Evolutionary conservation across 2,329 filamentous ascomycete species (phyloP).

Genomic region (Acrocalymma vagum): DNA sequence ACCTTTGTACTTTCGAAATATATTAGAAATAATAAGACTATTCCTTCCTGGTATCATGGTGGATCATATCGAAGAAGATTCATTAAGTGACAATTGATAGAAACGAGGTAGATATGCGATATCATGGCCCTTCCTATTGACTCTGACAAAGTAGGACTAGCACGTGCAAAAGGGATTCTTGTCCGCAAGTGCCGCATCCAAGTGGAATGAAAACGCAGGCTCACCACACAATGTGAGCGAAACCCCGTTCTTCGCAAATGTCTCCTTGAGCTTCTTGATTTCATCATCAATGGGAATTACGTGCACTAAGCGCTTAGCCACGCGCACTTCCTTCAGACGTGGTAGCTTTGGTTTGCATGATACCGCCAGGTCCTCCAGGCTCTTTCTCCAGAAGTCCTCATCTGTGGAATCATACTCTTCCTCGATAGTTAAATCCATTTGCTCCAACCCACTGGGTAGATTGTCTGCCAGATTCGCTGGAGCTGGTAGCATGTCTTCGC

Average conservation of each 20-base stretch:
- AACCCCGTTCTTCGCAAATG: neutral
- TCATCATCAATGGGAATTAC: neutral
- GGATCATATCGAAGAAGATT: too few relatives aligned
- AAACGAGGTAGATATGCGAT: too few relatives aligned
- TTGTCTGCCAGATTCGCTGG: slow-evolving; percentile 1
- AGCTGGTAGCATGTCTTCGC: neutral
- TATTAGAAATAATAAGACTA: too few relatives aligned
- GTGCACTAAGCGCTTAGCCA: neutral
- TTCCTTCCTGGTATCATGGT: too few relatives aligned
- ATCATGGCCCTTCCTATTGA: too few relatives aligned
- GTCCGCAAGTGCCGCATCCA: too few relatives aligned
- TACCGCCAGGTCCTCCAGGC: slow-evolving; percentile 1
- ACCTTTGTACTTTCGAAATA: too few relatives aligned
- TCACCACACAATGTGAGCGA: neutral
- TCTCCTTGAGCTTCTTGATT: neutral
- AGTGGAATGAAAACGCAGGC: too few relatives aligned
- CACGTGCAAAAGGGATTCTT: too few relatives aligned
- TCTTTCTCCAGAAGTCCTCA: slow-evolving; percentile 1
- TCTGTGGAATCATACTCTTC: neutral
- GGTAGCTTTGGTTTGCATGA: neutral
- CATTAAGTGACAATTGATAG: too few relatives aligned
- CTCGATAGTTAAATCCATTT: neutral
- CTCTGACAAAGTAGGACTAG: too few relatives aligned
- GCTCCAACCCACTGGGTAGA: neutral
- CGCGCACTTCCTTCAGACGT: neutral